Evolutionary conservation across 2,329 filamentous ascomycete genomes (phyloP), one percentile per base, ranked within the genome.

Genomic region (Paecilomyces variotii): DNA sequence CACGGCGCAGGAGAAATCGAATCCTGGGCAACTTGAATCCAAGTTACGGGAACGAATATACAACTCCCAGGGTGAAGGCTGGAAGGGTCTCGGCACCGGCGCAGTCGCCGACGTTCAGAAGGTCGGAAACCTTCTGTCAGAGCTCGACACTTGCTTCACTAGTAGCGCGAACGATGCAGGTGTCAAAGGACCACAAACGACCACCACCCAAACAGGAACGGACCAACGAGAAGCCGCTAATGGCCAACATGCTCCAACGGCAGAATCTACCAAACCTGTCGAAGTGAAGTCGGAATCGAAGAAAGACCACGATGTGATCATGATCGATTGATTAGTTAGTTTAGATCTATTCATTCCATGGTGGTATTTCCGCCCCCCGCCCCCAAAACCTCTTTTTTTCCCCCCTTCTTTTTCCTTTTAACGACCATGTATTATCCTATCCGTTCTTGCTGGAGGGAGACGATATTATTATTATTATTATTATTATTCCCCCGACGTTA

Each of bases 61-160:
- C 60, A 66, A 66, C 34, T 68, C 70, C 2, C 71, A 67, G 45
- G 73, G 73, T 35, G 63, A 73, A 55, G 74, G 74, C 4, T 77
- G 75, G 75, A 70, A 67, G 53, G 75, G 75, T 11, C 64, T 76
- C 12, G 73, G 70, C 10, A 71, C 69, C 59, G 75, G 74, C 14
- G 72, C 68, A 32, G 66, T 75, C 32, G 70, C 72, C 11, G 65
- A 68, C 26, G 63, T 67, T 34, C 67, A 68, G 30, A 69, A 69
- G 56, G 64, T 75, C 19, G 68, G 66, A 27, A 68, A 68, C 54
- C 65, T 77, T 19, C 57, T 77, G 51, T 60, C 58, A 26, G 65
- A 68, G 57, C 63, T 75, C 28, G 67, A 74, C 56, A 64, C 62
- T 54, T 72, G 66, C 57, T 63, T 74, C 24, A 53, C 57, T 19